Conservation (phyloP, 176 grass and related monocot genomes). For the Cymbopogon citratus region DNA sequence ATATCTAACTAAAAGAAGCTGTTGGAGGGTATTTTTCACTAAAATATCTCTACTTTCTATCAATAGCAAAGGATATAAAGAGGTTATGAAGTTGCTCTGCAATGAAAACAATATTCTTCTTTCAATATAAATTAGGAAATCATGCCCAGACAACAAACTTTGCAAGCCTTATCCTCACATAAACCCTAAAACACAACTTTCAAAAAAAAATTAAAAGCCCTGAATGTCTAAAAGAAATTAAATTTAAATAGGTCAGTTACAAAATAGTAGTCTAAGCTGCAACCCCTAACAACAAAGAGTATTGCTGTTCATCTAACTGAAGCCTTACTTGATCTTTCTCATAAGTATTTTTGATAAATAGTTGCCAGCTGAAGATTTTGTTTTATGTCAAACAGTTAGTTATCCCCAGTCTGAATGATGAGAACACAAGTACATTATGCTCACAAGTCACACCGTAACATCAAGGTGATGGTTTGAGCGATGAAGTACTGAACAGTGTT, state of each 20-base stretch:
- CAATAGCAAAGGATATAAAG: neutral
- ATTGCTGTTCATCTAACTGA: constrained; percentile 2
- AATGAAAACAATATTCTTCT: neutral
- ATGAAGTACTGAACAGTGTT: neutral
- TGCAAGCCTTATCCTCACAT: neutral
- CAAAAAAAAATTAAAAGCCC: neutral
- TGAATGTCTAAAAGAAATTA: neutral
- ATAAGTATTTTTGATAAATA: neutral
- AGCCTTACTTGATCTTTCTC: neutral
- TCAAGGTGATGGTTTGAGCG: neutral
- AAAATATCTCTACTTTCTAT: neutral
- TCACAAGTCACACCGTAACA: neutral
- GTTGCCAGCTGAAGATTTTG: neutral
- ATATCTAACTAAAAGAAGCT: neutral
- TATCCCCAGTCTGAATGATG: neutral
- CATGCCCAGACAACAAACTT: neutral
- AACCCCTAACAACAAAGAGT: neutral
- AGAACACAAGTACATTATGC: constrained; percentile 20
- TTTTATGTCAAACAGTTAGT: constrained; percentile 9
- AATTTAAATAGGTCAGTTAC: neutral
- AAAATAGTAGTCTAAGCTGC: neutral
- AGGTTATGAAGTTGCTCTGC: neutral
- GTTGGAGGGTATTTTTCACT: neutral
- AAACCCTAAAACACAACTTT: neutral
- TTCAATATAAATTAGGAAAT: neutral